Evolutionary conservation across 345 rosid species (phyloP), one percentile per base, ranked within the genome.

Genomic region (Conringia planisiliqua): DNA sequence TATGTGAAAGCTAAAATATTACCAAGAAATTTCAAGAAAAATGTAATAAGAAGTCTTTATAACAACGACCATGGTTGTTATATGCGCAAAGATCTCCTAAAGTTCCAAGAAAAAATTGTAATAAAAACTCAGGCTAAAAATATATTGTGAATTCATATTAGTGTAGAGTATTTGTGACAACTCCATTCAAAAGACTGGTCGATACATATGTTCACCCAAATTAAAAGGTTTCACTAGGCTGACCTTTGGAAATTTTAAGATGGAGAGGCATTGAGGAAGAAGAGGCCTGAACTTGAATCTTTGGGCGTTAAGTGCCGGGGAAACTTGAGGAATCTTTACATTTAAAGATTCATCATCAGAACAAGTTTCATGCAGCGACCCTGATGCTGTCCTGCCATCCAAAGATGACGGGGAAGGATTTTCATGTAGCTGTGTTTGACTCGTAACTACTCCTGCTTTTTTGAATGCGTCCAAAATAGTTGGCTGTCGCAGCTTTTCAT

Each of bases 201-300:
- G 39, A 35, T 47, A 36, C 18, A 38, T 36, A 39, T 27, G 59
- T 48, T 8, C 48, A 26, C 42, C 27, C 66, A 18, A 35, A 66
- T 11, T 5, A 47, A 60, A 40, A 59, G 62, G 47, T 46, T 58
- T 48, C 29, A 71, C 72, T 44, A 76, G 35, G 54, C 83, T 38
- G 14, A 92, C 97, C 89, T 84, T 78, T 55, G 89, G 83, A 78
- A 86, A 78, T 39, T 84, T 83, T 82, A 92, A 74, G 79, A 89
- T 82, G 78, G 86, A 76, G 48, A 84, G 82, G 83, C 90, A 88
- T 20, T 80, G 89, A 48, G 70, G 75, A 66, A 36, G 84, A 73
- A 92, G 90, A 63, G 89, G 86, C 87, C 97, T 87, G 85, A 89
- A 92, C 52, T 87, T 92, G 78, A 74, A 90, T 78, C 88, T 85